Base-by-base conservation (phyloP, 2,329 filamentous ascomycete species). In the Aspergillus persii region DNA sequence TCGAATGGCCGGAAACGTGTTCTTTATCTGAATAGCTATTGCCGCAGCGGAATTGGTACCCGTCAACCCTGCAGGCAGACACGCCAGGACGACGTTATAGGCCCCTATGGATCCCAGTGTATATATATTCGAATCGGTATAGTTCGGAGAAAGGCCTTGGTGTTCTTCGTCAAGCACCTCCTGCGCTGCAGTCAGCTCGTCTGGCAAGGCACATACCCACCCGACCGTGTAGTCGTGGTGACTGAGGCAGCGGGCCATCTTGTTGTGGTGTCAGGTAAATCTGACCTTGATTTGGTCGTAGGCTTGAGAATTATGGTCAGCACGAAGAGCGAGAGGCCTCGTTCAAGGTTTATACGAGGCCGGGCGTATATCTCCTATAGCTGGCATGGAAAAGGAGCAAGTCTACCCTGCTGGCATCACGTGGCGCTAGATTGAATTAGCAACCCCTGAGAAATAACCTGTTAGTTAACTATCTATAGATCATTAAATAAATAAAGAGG, bases 51-150 rank as follows among this genome's bases (percentile, higher is more conserved):
- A n/a, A n/a, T n/a, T n/a, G n/a, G n/a, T n/a, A n/a, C n/a, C n/a
- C n/a, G n/a, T n/a, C 15, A 63, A 52, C 26, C 65, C 66, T n/a
- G 52, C 50, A 8, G 64, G 56, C 12, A 68, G 50, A 52, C 60
- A 65, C 3, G 60, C 64, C 8, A 68, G 58, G 8, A 64, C 63
- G 8, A 69, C n/a, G n/a, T n/a, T n/a, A n/a, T n/a, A n/a, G n/a
- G n/a, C n/a, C n/a, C n/a, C n/a, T n/a, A n/a, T n/a, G n/a, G n/a
- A n/a, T n/a, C n/a, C n/a, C n/a, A n/a, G n/a, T n/a, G n/a, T n/a
- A n/a, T n/a, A n/a, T n/a, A n/a, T n/a, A n/a, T n/a, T n/a, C n/a
- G n/a, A n/a, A n/a, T n/a, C n/a, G n/a, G n/a, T n/a, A n/a, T n/a
- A n/a, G n/a, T n/a, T n/a, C n/a, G n/a, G n/a, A n/a, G n/a, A n/a